phyloP scores from a whole-genome alignment of 345 rosid genomes.

The Salix arbutifolia region DNA sequence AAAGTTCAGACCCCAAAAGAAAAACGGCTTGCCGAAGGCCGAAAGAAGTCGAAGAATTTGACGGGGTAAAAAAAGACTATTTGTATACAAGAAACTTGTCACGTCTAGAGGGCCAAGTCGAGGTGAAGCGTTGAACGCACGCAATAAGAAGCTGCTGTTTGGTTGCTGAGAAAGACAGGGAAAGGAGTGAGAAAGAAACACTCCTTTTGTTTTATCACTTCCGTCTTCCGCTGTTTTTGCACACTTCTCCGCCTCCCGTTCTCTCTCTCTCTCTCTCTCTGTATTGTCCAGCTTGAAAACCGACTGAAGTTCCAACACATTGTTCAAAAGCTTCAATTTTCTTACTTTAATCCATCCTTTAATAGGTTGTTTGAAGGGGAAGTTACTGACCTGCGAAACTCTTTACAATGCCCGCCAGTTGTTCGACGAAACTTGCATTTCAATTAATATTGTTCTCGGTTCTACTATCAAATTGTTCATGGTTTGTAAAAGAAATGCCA shows the following conservation, averaged over 20 bases:
- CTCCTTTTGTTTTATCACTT: background rate
- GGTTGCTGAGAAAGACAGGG: background rate
- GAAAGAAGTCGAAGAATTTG: background rate
- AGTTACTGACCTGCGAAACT: background rate
- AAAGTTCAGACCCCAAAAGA: background rate
- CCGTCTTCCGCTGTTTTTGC: background rate
- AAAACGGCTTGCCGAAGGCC: background rate
- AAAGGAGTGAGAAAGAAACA: background rate
- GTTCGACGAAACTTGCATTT: slow-evolving; percentile 1
- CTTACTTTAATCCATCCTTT: background rate
- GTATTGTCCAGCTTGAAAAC: no score
- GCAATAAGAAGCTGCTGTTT: background rate
- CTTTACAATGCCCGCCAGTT: background rate
- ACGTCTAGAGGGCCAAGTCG: background rate
- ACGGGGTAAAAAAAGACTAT: background rate
- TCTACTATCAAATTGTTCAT: background rate
- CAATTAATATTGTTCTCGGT: background rate
- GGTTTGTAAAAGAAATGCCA: background rate
- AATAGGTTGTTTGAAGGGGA: background rate
- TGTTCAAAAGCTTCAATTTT: background rate
- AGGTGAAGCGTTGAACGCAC: background rate
- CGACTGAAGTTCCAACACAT: background rate
- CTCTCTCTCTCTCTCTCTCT: no score
- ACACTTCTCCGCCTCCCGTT: background rate
- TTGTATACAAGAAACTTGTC: background rate